phyloP scores from a whole-genome alignment of 495 filamentous ascomycete genomes.

The Neurospora cerealis region DNA sequence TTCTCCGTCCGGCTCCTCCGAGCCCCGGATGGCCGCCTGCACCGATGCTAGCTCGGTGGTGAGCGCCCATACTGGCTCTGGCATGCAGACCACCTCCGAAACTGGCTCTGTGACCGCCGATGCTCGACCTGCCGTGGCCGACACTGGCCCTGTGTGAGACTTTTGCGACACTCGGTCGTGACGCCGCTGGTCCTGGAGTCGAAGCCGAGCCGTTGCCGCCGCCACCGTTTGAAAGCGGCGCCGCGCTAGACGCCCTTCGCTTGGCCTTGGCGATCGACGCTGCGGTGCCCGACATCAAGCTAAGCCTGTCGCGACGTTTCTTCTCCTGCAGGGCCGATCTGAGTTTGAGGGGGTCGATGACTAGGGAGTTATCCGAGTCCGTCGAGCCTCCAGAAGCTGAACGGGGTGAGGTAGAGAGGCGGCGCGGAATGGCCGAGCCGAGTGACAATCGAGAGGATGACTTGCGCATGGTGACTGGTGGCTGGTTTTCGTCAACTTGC shows the following conservation, averaged over 20 bases:
- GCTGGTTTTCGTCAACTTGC: slow-evolving; percentile 29
- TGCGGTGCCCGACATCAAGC: slow-evolving; percentile 16
- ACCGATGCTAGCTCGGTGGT: background rate
- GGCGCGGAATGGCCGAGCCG: slow-evolving; percentile 1
- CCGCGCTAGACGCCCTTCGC: slow-evolving; percentile 18
- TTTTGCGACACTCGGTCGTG: background rate
- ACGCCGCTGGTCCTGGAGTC: slow-evolving; percentile 7
- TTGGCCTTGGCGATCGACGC: slow-evolving; percentile 21
- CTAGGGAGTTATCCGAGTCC: slow-evolving; percentile 31
- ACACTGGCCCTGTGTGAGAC: background rate
- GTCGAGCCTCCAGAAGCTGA: slow-evolving; percentile 13
- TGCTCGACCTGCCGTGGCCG: background rate
- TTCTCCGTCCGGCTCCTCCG: background rate
- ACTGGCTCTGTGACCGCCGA: background rate
- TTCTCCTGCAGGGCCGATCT: slow-evolving; percentile 34
- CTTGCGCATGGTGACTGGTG: slow-evolving; percentile 7
- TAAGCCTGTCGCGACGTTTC: slow-evolving; percentile 33
- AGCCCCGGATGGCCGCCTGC: background rate
- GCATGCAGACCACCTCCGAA: background rate
- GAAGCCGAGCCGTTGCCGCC: slow-evolving; percentile 15
- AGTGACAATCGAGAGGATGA: slow-evolving; percentile 24
- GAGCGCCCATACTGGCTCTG: background rate
- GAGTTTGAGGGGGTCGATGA: slow-evolving; percentile 35
- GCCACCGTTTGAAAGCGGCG: background rate
- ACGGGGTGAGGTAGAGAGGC: slow-evolving; percentile 11